A percentile compares a stretch with the other conserved stretches of the same genome.
Conservation (phyloP, 805 yeast species). For the Phaffomyces opuntiae region DNA sequence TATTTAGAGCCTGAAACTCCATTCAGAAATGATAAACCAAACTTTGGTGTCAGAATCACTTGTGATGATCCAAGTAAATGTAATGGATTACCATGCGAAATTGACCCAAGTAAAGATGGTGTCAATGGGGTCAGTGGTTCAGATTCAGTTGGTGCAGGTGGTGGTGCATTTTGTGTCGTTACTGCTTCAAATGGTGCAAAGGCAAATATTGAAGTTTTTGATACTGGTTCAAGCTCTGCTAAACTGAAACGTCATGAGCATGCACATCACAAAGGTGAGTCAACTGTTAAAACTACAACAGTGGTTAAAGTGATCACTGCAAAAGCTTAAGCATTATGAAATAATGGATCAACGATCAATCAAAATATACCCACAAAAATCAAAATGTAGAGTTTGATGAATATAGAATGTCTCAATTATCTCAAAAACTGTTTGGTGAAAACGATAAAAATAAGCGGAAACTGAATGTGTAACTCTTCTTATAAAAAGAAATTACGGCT, state of each 20-base stretch:
- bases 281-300: conserved; percentile 7
- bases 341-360: too few species aligned
- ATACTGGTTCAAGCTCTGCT: conserved; percentile 1
- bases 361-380: too few species aligned
- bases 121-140: conserved; percentile 44
- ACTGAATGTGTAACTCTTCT: too few species aligned
- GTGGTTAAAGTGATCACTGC: conserved; percentile 7
- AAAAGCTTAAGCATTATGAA: not conserved
- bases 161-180: conserved; percentile 77
- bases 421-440: not conserved
- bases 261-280: conserved; percentile 3
- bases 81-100: conserved; percentile 72
- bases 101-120: conserved; percentile 61
- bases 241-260: conserved; percentile 13
- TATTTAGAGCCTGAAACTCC: conserved; percentile 55
- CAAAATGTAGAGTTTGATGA: too few species aligned
- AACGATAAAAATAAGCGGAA: not conserved
- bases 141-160: conserved; percentile 47
- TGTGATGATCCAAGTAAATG: conserved; percentile 69
- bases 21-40: conserved; percentile 49
- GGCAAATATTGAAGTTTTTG: conserved; percentile 72
- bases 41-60: conserved; percentile 63
- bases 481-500: too few species aligned
- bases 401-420: too few species aligned
- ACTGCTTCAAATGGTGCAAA: conserved; percentile 59